These are phyloP conservation scores for Penicillium bialowiezense DNA, from an alignment of 495 filamentous ascomycete genomes.

Conservation along the genomic window DNA sequence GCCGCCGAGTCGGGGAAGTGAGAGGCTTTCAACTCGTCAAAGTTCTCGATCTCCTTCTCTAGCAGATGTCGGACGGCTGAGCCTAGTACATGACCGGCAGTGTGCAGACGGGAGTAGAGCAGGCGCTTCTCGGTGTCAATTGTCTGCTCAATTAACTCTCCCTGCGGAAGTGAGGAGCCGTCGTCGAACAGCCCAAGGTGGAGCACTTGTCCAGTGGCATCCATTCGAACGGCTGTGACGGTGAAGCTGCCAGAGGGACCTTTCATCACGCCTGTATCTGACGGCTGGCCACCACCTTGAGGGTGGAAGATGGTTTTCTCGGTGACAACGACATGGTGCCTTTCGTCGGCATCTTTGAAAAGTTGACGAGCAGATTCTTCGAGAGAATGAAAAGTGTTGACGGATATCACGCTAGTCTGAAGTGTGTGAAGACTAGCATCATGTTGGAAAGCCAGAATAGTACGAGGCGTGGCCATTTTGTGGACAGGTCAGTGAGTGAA, in stretches of 20 bases:
- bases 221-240: slow-evolving; percentile 42
- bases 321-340: slow-evolving; percentile 52
- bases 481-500: too few species aligned
- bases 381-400: slow-evolving; percentile 44
- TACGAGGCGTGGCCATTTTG: slow-evolving; percentile 28
- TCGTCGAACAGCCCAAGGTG: slow-evolving; percentile 55
- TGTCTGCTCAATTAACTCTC: slow-evolving; percentile 42
- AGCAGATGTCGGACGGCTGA: slow-evolving; percentile 53
- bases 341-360: slow-evolving; percentile 46
- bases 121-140: slow-evolving; percentile 53
- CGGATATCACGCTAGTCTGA: slow-evolving; percentile 39
- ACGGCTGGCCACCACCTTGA: slow-evolving; percentile 66
- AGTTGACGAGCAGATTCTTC: slow-evolving; percentile 44
- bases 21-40: slow-evolving; percentile 60
- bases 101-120: slow-evolving; percentile 60
- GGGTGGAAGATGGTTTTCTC: slow-evolving; percentile 63
- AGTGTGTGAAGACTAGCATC: slow-evolving; percentile 47
- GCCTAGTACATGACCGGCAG: slow-evolving; percentile 63
- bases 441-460: slow-evolving; percentile 53
- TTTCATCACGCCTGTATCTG: slow-evolving; percentile 54
- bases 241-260: slow-evolving; percentile 31
- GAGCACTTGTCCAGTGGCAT: slow-evolving; percentile 48
- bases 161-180: slow-evolving; percentile 5
- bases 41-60: slow-evolving; percentile 43
- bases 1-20: slow-evolving; percentile 60